Conservation (phyloP, 2,329 filamentous ascomycete genomes). For the Fusarium poae region DNA sequence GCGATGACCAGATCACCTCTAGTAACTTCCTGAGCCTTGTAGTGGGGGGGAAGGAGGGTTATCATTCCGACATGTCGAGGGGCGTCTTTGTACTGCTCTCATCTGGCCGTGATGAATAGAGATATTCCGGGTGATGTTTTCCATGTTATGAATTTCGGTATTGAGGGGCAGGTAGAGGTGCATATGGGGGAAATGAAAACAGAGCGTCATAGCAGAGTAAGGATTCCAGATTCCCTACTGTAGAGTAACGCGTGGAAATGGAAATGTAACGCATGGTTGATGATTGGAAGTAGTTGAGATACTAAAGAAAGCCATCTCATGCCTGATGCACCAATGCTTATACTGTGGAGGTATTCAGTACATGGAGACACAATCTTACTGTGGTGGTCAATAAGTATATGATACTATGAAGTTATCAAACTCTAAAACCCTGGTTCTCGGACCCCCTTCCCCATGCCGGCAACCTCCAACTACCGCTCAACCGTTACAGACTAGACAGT, state of each 20-base stretch:
- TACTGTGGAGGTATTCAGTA: not conserved
- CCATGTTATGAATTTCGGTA: conserved; percentile 10
- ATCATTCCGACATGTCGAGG: conserved; percentile 38
- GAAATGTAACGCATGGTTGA: conserved; percentile 24
- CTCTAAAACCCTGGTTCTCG: not conserved
- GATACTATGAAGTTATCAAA: not conserved
- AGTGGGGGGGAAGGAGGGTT: conserved; percentile 45
- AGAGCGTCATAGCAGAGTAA: not conserved
- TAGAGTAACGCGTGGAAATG: conserved; percentile 12
- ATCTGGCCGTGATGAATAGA: conserved; percentile 8
- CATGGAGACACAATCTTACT: fast-evolving
- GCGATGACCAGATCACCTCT: conserved; percentile 47
- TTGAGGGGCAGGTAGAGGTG: not conserved
- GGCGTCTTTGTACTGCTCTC: conserved; percentile 1
- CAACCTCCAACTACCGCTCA: conserved; percentile 16
- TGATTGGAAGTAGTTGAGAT: conserved; percentile 27
- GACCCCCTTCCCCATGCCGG: conserved; percentile 15
- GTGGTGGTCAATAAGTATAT: not conserved
- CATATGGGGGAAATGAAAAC: not conserved
- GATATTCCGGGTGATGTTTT: conserved; percentile 23
- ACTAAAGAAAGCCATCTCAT: conserved; percentile 30
- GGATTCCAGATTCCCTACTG: not conserved
- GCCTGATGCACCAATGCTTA: conserved; percentile 8
- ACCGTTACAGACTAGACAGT: conserved; percentile 8
- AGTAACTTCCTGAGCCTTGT: conserved; percentile 39